phyloP scores from a whole-genome alignment of 2,329 filamentous ascomycete species.

The Monilinia fructigena region DNA sequence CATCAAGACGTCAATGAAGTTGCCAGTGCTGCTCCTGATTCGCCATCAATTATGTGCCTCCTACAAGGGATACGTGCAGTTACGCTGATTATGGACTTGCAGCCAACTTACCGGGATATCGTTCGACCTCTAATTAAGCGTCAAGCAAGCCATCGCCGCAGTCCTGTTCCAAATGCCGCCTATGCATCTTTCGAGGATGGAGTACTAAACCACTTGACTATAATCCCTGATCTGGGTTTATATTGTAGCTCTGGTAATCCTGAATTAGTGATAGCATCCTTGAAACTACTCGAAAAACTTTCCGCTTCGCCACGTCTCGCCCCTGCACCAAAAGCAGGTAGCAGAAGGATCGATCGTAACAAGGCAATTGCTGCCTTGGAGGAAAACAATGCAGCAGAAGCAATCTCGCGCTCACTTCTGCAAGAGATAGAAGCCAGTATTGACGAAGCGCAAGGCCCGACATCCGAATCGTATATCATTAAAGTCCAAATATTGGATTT shows the following conservation, averaged over 20 bases:
- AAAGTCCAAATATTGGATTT: conserved; percentile 86
- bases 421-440: conserved; percentile 66
- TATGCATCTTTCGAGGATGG: conserved; percentile 92
- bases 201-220: conserved; percentile 72
- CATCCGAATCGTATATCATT: conserved; percentile 72
- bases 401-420: conserved; percentile 73
- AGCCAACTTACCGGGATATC: conserved; percentile 87
- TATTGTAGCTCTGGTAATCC: conserved; percentile 85
- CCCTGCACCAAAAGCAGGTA: conserved; percentile 29
- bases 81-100: conserved; percentile 77
- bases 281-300: conserved; percentile 81
- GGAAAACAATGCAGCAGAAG: conserved; percentile 63
- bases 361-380: conserved; percentile 88
- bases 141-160: conserved; percentile 57
- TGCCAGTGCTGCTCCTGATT: conserved; percentile 69
- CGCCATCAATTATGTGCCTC: conserved; percentile 77
- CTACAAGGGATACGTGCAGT: conserved; percentile 81
- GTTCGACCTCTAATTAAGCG: conserved; percentile 75
- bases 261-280: conserved; percentile 73
- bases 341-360: conserved; percentile 58
- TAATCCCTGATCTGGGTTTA: conserved; percentile 79
- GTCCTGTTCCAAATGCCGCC: conserved; percentile 68
- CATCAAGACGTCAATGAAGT: conserved; percentile 74
- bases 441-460: conserved; percentile 69
- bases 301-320: conserved; percentile 69